Evolutionary conservation across 257 asterid genomes (phyloP).

Genomic region (Gynochthodes officinalis): DNA sequence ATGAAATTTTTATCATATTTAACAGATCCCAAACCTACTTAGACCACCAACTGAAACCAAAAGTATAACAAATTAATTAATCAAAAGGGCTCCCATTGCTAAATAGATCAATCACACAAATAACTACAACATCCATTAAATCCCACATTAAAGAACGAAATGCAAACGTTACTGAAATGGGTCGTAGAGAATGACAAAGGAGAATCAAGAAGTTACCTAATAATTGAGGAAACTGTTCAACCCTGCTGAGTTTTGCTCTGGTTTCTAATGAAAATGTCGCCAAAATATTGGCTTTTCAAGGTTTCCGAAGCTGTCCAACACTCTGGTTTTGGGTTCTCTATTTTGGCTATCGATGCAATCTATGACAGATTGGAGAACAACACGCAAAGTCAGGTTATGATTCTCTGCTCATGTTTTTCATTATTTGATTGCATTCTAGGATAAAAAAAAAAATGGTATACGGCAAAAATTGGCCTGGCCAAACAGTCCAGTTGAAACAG

Average conservation of each 20-base stretch:
- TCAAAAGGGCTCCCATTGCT: background rate
- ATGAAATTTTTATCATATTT: background rate
- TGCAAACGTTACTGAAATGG: background rate
- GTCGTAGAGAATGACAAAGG: background rate
- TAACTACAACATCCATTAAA: background rate
- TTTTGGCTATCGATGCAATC: conserved; percentile 4
- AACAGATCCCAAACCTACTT: conserved; percentile 9
- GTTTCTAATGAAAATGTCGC: background rate
- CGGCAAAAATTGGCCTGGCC: background rate
- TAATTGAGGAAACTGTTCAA: conserved; percentile 2
- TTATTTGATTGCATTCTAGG: background rate
- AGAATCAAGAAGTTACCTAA: background rate
- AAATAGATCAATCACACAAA: background rate
- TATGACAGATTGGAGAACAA: background rate
- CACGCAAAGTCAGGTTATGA: background rate
- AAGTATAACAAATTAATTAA: background rate
- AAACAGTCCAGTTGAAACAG: background rate
- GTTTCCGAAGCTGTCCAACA: background rate
- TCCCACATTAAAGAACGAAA: background rate
- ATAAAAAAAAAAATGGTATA: background rate
- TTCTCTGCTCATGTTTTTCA: background rate
- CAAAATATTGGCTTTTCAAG: background rate
- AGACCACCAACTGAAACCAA: background rate
- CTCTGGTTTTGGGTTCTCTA: background rate
- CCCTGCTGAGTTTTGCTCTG: background rate